Evolutionary conservation across 2,329 filamentous ascomycete species (phyloP), one percentile per base, ranked within the genome.

Genomic region (Neospermospora avenae): DNA sequence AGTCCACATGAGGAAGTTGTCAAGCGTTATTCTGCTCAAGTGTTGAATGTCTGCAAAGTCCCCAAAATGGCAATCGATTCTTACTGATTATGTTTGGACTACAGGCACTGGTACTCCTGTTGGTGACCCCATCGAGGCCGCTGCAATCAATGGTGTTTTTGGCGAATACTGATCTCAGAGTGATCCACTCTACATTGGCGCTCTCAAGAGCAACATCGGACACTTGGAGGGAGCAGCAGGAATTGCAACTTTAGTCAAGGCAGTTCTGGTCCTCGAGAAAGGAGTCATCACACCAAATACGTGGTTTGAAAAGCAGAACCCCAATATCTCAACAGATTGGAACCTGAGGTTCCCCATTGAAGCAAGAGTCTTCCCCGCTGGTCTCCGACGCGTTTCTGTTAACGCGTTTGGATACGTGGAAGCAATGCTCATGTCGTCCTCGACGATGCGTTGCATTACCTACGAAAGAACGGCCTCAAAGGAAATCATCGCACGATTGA

Each of bases 271-370:
- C 65, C 62, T 80, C 2, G 77, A 79, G 63, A 74, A 75, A 41
- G 74, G 74, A 0, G 70, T 77, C 13, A 74, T 79, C 14, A 72
- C 75, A 16, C 75, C 77, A 2, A 78, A 77, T 60, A 67, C 68
- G 31, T 74, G 77, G 44, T 78, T 78, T 44, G 67, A 73, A 22
- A 74, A 67, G 14, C 64, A 69, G 1, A 80, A 79, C 44, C 63
- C 71, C 0, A 69, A 67, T n/a, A n/a, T n/a, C n/a, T n/a, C n/a
- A n/a, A n/a, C n/a, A n/a, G n/a, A n/a, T n/a, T n/a, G n/a, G n/a
- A n/a, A n/a, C n/a, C n/a, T n/a, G n/a, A n/a, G n/a, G n/a, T n/a
- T n/a, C n/a, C n/a, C n/a, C n/a, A n/a, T n/a, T n/a, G n/a, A n/a
- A n/a, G n/a, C n/a, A n/a, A n/a, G n/a, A n/a, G n/a, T n/a, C n/a